Base-by-base conservation (phyloP, 2,329 filamentous ascomycete species). In the Pseudogymnoascus sp. region DNA sequence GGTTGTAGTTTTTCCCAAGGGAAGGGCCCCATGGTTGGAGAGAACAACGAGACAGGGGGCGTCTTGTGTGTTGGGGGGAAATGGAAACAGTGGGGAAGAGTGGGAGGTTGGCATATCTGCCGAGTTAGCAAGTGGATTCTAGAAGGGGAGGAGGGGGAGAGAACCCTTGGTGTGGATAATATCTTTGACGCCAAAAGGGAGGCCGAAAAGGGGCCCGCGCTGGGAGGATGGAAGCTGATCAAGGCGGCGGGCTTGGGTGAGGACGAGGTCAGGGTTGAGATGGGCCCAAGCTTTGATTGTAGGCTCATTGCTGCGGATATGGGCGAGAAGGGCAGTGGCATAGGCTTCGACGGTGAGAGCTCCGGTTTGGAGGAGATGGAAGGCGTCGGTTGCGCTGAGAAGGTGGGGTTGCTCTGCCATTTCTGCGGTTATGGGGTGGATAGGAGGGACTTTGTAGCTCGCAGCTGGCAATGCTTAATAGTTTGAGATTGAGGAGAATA, bases 181-280 rank as follows among this genome's bases (percentile, higher is more conserved):
- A 74, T 87, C 84, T 69, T 87, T 87, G 9, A 87, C 76, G 0
- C 77, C 84, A n/a, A 87, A 73, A 0, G 82, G 77, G 5, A 87
- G 70, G 1, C 84, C 84, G 68, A 86, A 83, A 0, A 87, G 71
- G 0, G 80, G 81, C 0, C 84, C 83, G 62, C 84, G 75, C 63
- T 82, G 66, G 1, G 76, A 74, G 0, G 66, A 46, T 0, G 83
- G 80, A 1, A 85, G 66, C 23, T 73, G 65, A 67, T 87, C 84
- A 0, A 87, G 76, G 9, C 71, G 71, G 46, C 72, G 75, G 0
- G 84, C 84, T 63, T 82, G 78, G 14, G 74, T 68, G 1, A 86
- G 72, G 2, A 85, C 78, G n/a, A 75, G 70, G 0, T 77, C 73
- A 0, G 74, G 75, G 65, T 80, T 73, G 2, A 83, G 72, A 63